Percentiles rank a stretch among this genome's conserved stretches.
phyloP scores from a whole-genome alignment of 2,329 filamentous ascomycete species.

The Parastagonospora nodorum region DNA sequence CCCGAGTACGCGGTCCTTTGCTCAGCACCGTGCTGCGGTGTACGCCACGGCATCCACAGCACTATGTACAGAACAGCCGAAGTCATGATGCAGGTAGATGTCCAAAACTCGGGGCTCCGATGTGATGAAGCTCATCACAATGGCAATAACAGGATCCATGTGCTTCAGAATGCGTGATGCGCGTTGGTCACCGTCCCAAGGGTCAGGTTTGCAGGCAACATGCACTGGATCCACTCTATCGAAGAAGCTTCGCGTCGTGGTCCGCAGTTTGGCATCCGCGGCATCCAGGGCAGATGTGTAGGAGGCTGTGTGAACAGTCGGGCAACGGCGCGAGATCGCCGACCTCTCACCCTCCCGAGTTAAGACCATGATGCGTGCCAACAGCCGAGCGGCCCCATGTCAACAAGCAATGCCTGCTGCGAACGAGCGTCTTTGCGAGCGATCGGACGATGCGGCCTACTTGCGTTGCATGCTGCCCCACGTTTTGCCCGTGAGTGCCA shows the following conservation, averaged over 20 bases:
- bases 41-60: too few species aligned
- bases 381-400: slow-evolving; percentile 6
- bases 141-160: background rate
- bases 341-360: background rate
- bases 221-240: slow-evolving; percentile 16
- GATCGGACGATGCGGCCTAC: background rate
- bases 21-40: too few species aligned
- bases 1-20: background rate
- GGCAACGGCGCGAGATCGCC: slow-evolving; percentile 16
- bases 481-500: slow-evolving; percentile 11
- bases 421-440: background rate
- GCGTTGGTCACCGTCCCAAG: slow-evolving; percentile 12
- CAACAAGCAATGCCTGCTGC: slow-evolving; percentile 5
- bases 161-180: slow-evolving; percentile 14
- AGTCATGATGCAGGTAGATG: too few species aligned
- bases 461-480: slow-evolving; percentile 14
- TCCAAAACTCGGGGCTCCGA: too few species aligned
- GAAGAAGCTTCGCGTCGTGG: slow-evolving; percentile 25
- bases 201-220: slow-evolving; percentile 26
- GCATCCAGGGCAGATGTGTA: slow-evolving; percentile 13
- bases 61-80: background rate
- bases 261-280: slow-evolving; percentile 39
- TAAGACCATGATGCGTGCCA: slow-evolving; percentile 1
- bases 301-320: too few species aligned
- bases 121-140: too few species aligned